A percentile compares a stretch with the other conserved stretches of the same genome.
Evolutionary conservation across 2,329 filamentous ascomycete species (phyloP).

Genomic region (Monilinia polystroma): DNA sequence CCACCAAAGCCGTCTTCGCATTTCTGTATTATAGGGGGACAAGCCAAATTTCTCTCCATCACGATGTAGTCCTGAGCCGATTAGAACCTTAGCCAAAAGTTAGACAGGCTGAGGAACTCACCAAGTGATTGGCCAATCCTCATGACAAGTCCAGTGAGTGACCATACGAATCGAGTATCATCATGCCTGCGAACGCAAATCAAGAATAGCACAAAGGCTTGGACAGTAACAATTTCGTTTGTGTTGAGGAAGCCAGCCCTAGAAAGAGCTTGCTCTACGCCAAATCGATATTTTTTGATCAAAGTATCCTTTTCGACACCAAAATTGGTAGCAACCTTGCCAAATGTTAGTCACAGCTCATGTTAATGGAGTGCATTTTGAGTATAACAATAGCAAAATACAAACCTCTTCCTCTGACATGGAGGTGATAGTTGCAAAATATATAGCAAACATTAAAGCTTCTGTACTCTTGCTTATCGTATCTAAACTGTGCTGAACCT

Average conservation of each 20-base stretch:
- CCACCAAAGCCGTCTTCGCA: constrained; percentile 61
- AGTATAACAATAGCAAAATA: background rate
- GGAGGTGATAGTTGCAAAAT: constrained; percentile 52
- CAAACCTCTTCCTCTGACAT: constrained; percentile 39
- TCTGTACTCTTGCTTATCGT: constrained; percentile 50
- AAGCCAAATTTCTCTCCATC: constrained; percentile 56
- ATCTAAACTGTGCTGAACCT: constrained; percentile 58
- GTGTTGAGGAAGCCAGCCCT: constrained; percentile 54
- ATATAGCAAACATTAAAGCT: constrained; percentile 55
- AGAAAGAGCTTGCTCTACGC: constrained; percentile 54
- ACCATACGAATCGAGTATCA: constrained; percentile 50
- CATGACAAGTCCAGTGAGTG: constrained; percentile 56
- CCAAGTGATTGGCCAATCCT: constrained; percentile 56
- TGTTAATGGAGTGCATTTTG: constrained; percentile 24
- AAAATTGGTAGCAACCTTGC: constrained; percentile 38
- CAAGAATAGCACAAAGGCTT: constrained; percentile 56
- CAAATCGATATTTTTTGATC: constrained; percentile 52
- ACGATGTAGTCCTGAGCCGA: constrained; percentile 48
- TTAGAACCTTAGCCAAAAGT: constrained; percentile 1
- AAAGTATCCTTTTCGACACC: constrained; percentile 48
- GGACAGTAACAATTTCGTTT: constrained; percentile 53
- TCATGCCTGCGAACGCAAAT: constrained; percentile 52
- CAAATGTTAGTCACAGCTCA: background rate
- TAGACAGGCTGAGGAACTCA: background rate
- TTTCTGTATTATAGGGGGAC: constrained; percentile 59